Evolutionary conservation across 2,329 filamentous ascomycete genomes (phyloP), one percentile per base, ranked within the genome.

Genomic region (Gremmenia infestans): DNA sequence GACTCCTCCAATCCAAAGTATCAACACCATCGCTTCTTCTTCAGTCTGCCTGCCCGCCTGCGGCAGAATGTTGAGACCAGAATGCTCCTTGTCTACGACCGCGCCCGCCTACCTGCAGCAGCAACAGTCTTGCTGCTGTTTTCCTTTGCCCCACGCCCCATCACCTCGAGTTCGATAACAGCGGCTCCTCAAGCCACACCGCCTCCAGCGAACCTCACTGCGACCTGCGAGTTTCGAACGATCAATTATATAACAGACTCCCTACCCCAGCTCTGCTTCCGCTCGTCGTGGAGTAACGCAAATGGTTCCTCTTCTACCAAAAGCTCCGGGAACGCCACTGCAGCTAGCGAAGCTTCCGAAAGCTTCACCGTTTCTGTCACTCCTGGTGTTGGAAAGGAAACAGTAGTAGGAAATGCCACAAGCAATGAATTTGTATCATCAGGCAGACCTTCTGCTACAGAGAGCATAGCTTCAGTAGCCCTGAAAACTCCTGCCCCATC

Each of bases 181-280:
- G 53, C 42, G 12, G 28, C 64, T 8, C 55, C 57, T 15, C 43
- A 49, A 39, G 43, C 53, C 19, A 40, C 61, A 8, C 48, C 45
- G 22, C 28, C 48, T 22, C 22, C 45, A 5, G 28, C 56, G 47
- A 66, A 60, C 14, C 55, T 37, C 46, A 56, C 58, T 22, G 61
- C 57, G 15, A 70, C 66, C 2, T 71, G 68, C 62, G 67, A 71
- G 54, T 63, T 64, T 50, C 60, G 68, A 52, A 70, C 67, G 1
- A 70, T 71, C n/a, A 71, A 71, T 48, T 69, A 71, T 51, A 71
- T 71, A 47, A 71, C 68, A 48, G 67, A 69, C 52, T 56, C 59
- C n/a, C 58, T 71, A 14, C 68, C 68, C 9, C 68, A 70, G 57
- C 63, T 63, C 28, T 71, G 68, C 51, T 56, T 70, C 22, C 62